Percentiles rank a stretch among this genome's conserved stretches.
These are phyloP conservation scores for Globisporangium ultimum DNA, from an alignment of 352 stramenopile species.

Conservation along the genomic window DNA sequence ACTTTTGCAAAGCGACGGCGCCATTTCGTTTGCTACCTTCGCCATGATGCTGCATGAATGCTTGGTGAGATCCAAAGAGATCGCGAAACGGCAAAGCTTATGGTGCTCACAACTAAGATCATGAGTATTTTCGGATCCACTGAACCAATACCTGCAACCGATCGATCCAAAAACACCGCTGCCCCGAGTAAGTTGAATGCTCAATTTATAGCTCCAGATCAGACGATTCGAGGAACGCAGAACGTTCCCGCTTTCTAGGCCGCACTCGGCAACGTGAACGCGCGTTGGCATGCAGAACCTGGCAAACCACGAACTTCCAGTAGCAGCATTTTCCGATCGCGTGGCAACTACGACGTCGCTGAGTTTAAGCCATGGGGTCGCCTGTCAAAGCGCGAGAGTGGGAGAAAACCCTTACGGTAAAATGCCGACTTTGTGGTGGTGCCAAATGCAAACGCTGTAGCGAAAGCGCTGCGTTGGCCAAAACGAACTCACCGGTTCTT, in stretches of 20 bases:
- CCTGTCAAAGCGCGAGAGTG: constrained; percentile 77
- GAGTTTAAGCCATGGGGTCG: constrained; percentile 38
- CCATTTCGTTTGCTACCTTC: no score
- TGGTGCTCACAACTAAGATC: constrained; percentile 2
- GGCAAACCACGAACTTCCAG: not conserved
- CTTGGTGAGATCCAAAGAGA: no score
- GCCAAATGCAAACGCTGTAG: constrained; percentile 85
- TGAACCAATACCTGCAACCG: not conserved
- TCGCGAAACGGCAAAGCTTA: constrained; percentile 8
- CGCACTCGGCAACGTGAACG: not conserved
- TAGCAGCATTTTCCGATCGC: constrained; percentile 4
- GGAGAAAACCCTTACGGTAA: constrained; percentile 81
- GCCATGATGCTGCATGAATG: no score
- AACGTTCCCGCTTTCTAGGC: not conserved
- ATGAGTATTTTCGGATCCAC: constrained; percentile 5
- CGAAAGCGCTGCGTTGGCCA: constrained; percentile 66
- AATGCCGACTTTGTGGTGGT: constrained; percentile 85
- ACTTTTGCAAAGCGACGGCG: no score
- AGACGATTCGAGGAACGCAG: not conserved
- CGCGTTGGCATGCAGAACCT: not conserved
- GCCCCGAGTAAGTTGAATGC: not conserved
- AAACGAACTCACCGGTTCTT: constrained; percentile 68
- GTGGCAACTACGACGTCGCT: not conserved
- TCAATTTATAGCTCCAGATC: not conserved
- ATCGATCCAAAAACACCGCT: not conserved